Percentiles rank a stretch among this genome's conserved stretches.
Conservation (phyloP, 805 yeast species). For the Candida orba region DNA sequence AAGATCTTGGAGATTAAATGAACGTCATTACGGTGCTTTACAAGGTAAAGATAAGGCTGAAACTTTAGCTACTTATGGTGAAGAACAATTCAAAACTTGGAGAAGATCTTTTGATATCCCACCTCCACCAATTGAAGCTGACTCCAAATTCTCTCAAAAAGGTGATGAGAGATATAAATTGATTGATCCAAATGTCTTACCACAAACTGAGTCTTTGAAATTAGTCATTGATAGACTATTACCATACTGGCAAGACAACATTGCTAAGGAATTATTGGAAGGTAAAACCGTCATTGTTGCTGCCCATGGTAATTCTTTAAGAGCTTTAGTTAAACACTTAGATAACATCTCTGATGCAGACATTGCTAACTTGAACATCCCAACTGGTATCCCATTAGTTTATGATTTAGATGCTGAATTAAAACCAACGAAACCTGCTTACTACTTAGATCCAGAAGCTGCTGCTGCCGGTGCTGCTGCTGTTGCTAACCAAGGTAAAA, state of each 20-base stretch:
- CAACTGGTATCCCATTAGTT: conserved; percentile 97
- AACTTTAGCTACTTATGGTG: conserved; percentile 80
- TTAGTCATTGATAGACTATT: conserved; percentile 92
- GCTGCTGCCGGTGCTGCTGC: conserved; percentile 99
- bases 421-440: conserved; percentile 86
- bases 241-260: conserved; percentile 95
- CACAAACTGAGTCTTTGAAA: conserved; percentile 90
- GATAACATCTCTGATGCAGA: conserved; percentile 88
- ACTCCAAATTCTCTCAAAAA: conserved; percentile 75
- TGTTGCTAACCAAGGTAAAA: conserved; percentile 94
- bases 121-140: conserved; percentile 81
- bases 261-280: conserved; percentile 72
- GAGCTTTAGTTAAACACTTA: conserved; percentile 93
- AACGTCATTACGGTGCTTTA: conserved; percentile 98
- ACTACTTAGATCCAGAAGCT: conserved; percentile 98
- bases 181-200: conserved; percentile 79
- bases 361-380: conserved; percentile 91
- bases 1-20: conserved; percentile 97
- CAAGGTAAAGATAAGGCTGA: conserved; percentile 98
- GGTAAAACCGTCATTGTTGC: conserved; percentile 91
- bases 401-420: conserved; percentile 85
- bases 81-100: conserved; percentile 91
- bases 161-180: conserved; percentile 80
- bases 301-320: conserved; percentile 98
- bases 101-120: conserved; percentile 97